Evolutionary conservation across 805 yeast species (phyloP), one percentile per base, ranked within the genome.

Genomic region (Ogataea philodendri): DNA sequence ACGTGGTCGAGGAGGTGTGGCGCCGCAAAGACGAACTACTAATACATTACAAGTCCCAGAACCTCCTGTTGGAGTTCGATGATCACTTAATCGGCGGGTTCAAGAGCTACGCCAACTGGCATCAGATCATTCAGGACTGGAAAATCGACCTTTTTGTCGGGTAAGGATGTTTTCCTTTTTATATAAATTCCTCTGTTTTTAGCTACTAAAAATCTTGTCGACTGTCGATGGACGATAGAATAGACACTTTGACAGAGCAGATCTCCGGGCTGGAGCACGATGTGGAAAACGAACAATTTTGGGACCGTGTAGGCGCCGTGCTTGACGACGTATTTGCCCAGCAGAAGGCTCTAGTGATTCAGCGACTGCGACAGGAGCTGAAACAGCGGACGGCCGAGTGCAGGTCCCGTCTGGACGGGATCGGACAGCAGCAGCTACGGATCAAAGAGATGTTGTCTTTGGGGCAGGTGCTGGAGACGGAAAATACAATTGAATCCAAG

Each of bases 1-100:
- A 31, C 7, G 44, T 50, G 6, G 33, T 46, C 17, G 32, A 32
- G 10, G 48, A 46, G 18, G 42, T 36, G 5, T 48, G 54, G 54
- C 28, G 38, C 14, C 35, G 48, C 20, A 41, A 42, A 13, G 4
- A 15, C 9, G 17, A 21, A 13, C 28, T 35, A 10, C 13, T 34
- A 15, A 27, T 16, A 3, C 35, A 33, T 2, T 30, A 31, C 8
- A 10, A 9, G 13, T 21, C 15, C 5, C 20, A 26, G 14, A 44
- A 39, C 3, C 16, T 16, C 9, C 7, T 3, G 3, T 9, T 44
- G 3, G 19, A 23, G 3, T 16, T 23, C 10, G 41, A 39, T 20
- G 45, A 46, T 23, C 37, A 23, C 15, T 14, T 26, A 5, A 15
- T 46, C 21, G 33, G 37, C 26, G 46, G 51, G 5, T 28, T 45